Base-by-base conservation (phyloP, 225 moss, liverwort and hornwort genomes). In the Pseudisothecium myosuroides region DNA sequence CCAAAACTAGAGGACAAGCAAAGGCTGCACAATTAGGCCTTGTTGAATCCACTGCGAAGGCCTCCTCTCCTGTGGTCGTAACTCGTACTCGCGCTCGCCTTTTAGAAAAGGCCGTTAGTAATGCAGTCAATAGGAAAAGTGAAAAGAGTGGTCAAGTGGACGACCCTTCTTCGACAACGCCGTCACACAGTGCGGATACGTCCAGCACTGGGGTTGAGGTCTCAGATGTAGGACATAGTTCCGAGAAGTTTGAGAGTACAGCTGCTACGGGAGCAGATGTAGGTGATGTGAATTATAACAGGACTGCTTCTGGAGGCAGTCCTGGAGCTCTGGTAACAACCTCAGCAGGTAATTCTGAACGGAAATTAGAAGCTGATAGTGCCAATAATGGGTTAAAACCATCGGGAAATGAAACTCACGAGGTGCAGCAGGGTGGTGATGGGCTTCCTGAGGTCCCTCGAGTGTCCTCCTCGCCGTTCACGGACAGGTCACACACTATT, bases 1-100 rank as follows among this genome's bases (percentile, higher is more conserved):
- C 94, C 60, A 94, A 94, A 92, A 94, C 94, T 55, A 92, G 94
- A 93, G 93, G 94, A 71, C 91, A 94, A 85, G 94, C 94, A 58
- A 94, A 91, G 88, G 94, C 94, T 93, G 94, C 94, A 55, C 94
- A 93, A 67, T 82, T 93, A 88, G 89, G 89, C 59, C 88, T 90
- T 72, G 87, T 75, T 56, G 94, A 94, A 67, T 87, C 91, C 41
- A 63, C 45, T 87, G 43, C 87, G 41, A 94, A 89, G 83, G 65
- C 86, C 52, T 73, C 89, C 71, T 89, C 91, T 60, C 90, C 90
- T 85, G 90, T 88, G 80, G 92, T 92, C 80, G 92, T 94, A 45
- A 94, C 92, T 54, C 94, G 94, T 82, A 94, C 92, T 74, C 92
- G 93, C 37, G 89, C 93, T 88, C 94, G 90, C 62, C 90, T 92